Percentiles rank a stretch among this genome's conserved stretches.
phyloP scores from a whole-genome alignment of 208 protist species.

The Leishmania gerbilli region DNA sequence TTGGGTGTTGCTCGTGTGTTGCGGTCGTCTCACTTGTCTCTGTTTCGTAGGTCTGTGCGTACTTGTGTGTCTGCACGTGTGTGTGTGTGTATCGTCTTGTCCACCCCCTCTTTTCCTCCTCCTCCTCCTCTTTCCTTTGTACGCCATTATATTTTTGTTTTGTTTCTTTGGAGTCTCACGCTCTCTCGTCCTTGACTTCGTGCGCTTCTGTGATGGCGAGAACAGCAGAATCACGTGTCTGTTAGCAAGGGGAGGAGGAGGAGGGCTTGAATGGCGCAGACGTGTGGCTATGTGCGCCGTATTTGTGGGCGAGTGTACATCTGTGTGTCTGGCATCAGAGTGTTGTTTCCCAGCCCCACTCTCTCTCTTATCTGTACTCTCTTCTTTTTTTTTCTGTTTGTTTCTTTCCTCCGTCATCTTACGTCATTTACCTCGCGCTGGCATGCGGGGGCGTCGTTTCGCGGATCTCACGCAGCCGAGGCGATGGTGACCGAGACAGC shows the following conservation, averaged over 20 bases:
- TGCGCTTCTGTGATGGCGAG: background rate
- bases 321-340: background rate
- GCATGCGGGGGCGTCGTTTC: too few species aligned
- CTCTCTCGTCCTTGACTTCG: background rate
- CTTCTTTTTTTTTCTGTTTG: background rate
- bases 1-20: background rate
- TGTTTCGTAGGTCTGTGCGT: background rate
- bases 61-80: background rate
- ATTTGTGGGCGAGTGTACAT: background rate
- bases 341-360: background rate
- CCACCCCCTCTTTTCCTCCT: too few species aligned
- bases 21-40: background rate
- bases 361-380: slow-evolving; percentile 6
- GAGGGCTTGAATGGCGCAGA: background rate
- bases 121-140: background rate
- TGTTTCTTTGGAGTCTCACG: background rate
- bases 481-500: background rate
- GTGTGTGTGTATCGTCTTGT: background rate
- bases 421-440: background rate
- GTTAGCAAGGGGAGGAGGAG: background rate
- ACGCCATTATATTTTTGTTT: background rate
- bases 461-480: background rate
- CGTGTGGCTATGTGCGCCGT: background rate
- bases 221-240: background rate
- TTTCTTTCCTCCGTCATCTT: background rate